Percentiles rank a stretch among this genome's conserved stretches.
phyloP scores from a whole-genome alignment of 169 alveolate species.

The Sarcocystis neurona region DNA sequence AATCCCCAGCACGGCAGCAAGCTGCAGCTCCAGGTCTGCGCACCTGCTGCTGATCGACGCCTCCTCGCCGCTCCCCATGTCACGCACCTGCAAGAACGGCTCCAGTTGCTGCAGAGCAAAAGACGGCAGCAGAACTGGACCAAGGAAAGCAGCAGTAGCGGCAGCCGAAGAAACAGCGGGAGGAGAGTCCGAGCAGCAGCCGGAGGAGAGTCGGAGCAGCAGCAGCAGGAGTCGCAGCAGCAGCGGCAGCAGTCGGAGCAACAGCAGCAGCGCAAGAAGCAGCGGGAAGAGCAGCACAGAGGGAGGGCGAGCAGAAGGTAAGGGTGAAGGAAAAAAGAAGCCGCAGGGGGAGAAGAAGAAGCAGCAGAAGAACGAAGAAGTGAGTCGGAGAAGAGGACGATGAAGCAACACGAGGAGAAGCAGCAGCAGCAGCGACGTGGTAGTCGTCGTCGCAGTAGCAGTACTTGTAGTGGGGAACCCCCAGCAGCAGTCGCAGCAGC shows the following conservation, averaged over 20 bases:
- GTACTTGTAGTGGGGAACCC: no score
- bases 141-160: neutral
- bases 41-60: constrained; percentile 74
- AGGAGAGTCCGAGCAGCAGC: neutral
- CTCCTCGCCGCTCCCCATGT: constrained; percentile 16
- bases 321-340: no score
- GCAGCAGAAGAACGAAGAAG: neutral
- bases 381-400: neutral
- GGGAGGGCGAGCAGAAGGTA: no score
- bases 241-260: constrained; percentile 30
- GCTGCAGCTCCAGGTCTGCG: constrained; percentile 82
- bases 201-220: neutral
- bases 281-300: no score
- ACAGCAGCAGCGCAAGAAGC: no score
- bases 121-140: neutral
- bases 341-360: no score
- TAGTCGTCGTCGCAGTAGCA: no score
- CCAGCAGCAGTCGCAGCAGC: no score
- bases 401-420: neutral
- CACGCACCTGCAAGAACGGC: constrained; percentile 13
- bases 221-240: constrained; percentile 46
- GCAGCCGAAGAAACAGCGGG: neutral
- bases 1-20: constrained; percentile 80
- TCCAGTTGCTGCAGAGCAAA: neutral
- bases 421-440: no score